These are phyloP conservation scores for Ceratobasidium sp. DNA, from an alignment of 1,284 basidiomycete genomes.

Conservation along the genomic window DNA sequence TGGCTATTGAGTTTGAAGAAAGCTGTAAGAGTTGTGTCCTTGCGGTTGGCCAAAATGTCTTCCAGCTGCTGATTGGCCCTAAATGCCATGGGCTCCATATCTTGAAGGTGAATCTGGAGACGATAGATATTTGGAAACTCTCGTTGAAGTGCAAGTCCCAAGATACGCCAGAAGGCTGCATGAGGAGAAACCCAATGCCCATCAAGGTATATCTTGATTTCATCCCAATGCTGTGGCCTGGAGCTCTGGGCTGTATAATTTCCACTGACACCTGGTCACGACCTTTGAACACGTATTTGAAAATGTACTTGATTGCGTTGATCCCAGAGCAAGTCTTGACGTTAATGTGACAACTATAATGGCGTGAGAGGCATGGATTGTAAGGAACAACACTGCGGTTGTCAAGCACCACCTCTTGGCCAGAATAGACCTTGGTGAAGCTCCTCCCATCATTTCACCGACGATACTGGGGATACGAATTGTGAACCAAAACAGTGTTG, in stretches of 20 bases:
- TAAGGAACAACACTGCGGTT: conserved; percentile 62
- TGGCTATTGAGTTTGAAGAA: conserved; percentile 62
- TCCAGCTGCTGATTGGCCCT: no score
- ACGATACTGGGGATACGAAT: conserved; percentile 59
- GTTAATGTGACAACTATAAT: conserved; percentile 66
- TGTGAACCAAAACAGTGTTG: conserved; percentile 57
- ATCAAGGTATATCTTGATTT: conserved; percentile 58
- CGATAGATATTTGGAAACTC: conserved; percentile 58
- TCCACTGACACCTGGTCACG: conserved; percentile 58
- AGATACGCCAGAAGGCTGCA: conserved; percentile 59
- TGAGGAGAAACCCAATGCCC: conserved; percentile 59
- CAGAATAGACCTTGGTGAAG: neutral
- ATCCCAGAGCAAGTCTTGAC: conserved; percentile 58
- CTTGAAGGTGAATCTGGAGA: conserved; percentile 60
- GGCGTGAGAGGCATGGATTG: conserved; percentile 54
- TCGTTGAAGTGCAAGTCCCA: conserved; percentile 57
- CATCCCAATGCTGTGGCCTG: conserved; percentile 53
- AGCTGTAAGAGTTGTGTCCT: conserved; percentile 58
- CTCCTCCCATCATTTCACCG: conserved; percentile 31
- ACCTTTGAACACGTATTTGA: conserved; percentile 67
- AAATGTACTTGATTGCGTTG: conserved; percentile 60
- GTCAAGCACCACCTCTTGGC: conserved; percentile 49
- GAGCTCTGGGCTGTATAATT: conserved; percentile 48
- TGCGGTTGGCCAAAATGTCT: no score
- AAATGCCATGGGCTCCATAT: no score